A percentile compares a stretch with the other conserved stretches of the same genome.
These are phyloP conservation scores for Saccharata proteae DNA, from an alignment of 2,329 filamentous ascomycete species.

Conservation along the genomic window DNA sequence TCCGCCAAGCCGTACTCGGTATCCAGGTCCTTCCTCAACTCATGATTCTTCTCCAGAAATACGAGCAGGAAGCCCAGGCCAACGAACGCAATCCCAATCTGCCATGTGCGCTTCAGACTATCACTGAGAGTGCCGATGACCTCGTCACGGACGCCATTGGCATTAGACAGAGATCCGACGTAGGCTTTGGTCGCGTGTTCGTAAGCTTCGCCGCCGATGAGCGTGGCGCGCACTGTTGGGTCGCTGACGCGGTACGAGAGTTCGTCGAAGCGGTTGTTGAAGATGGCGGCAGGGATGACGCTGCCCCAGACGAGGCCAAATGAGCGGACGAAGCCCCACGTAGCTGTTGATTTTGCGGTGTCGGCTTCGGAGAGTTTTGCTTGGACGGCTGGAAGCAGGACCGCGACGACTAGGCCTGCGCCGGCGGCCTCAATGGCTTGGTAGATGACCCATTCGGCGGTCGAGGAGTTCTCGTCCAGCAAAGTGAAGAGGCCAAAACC, in stretches of 20 bases:
- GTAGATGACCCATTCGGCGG: slow-evolving; percentile 13
- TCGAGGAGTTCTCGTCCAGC: slow-evolving; percentile 10
- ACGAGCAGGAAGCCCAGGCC: slow-evolving; percentile 21
- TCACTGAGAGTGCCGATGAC: slow-evolving; percentile 23
- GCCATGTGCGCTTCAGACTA: slow-evolving; percentile 27
- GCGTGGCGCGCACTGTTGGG: slow-evolving; percentile 3
- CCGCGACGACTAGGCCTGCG: slow-evolving; percentile 16
- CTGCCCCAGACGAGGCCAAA: slow-evolving; percentile 19
- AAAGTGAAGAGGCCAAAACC: slow-evolving; percentile 13
- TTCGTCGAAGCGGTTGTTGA: slow-evolving; percentile 15
- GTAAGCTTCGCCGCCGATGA: slow-evolving; percentile 17
- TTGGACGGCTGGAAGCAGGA: slow-evolving; percentile 19
- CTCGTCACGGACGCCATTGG: slow-evolving; percentile 11
- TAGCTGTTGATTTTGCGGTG: slow-evolving; percentile 14
- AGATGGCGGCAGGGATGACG: slow-evolving; percentile 18
- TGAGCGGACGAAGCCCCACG: slow-evolving; percentile 20
- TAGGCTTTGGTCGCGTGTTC: slow-evolving; percentile 16
- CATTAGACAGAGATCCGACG: slow-evolving; percentile 11
- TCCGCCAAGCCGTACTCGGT: slow-evolving; percentile 29
- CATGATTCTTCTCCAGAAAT: slow-evolving; percentile 24
- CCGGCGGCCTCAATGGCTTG: slow-evolving; percentile 17
- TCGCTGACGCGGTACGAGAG: slow-evolving; percentile 11
- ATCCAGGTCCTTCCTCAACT: slow-evolving; percentile 26
- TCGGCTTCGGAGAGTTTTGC: slow-evolving; percentile 16
- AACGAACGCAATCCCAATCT: slow-evolving; percentile 22